Evolutionary conservation across 2,329 filamentous ascomycete genomes (phyloP), one percentile per base, ranked within the genome.

Genomic region (Epichloe coenophiala): DNA sequence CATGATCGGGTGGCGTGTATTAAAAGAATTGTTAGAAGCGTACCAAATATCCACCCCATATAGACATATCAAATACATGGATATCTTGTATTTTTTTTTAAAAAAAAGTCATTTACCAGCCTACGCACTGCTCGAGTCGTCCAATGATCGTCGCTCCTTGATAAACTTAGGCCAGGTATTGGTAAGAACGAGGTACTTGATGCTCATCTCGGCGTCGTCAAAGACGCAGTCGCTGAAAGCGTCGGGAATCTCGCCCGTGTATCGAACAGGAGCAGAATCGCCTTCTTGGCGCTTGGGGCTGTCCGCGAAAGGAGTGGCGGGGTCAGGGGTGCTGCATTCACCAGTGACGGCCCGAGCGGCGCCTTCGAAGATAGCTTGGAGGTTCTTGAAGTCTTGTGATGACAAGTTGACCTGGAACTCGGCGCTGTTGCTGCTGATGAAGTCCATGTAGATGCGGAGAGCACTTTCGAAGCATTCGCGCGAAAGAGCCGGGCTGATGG

Each of bases 81-180:
- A n/a, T 15, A 36, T 37, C 17, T 45, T 21, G 3, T 3, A 17
- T 12, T 9, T 3, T n/a, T 19, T 45, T 6, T 7, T 0, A 0
- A 5, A 37, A 21, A 37, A 35, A 15, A 13, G 5, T 4, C 12
- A 21, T n/a, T 45, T 39, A 31, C 35, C 47, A 49, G 15, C 40
- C 51, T 60, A 55, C 9, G 50, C 39, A 12, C 43, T 54, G 42
- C 52, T 50, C 1, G 41, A 42, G 5, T 42, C 38, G 45, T 67
- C 65, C 38, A 64, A 56, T 1, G 64, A 67, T n/a, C 64, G 57
- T 45, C 64, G 57, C 47, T 73, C 71, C 52, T 64, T 68, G 53
- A 78, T 71, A 54, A 75, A 81, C 59, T 78, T 78, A 37, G 76
- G 76, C 82, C 82, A 86, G 0, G 82, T 86, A 61, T 85, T 85